Evolutionary conservation across 345 rosid genomes (phyloP).

Genomic region (Triadica sebifera): DNA sequence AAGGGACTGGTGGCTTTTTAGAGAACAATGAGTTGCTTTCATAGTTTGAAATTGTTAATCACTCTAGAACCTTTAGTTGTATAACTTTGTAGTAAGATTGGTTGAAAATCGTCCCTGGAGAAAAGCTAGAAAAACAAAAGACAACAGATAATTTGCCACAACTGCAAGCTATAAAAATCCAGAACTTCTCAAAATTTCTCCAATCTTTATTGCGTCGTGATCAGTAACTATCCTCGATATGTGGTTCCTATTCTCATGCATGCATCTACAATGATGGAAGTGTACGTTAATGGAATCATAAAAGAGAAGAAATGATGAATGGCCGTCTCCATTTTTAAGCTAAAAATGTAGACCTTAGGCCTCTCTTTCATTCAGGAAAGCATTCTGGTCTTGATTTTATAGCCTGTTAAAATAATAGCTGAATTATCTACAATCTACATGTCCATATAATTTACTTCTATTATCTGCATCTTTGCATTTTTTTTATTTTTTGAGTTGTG

Average conservation of each 20-base stretch:
- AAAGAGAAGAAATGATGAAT: background rate
- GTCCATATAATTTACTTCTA: background rate
- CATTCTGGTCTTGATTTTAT: background rate
- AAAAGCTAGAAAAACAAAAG: background rate
- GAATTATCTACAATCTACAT: background rate
- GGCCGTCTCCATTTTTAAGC: conserved; percentile 3
- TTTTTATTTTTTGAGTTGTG: conserved; percentile 3
- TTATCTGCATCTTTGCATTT: background rate
- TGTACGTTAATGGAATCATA: background rate
- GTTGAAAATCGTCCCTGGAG: background rate
- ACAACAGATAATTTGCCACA: background rate
- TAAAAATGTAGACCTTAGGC: background rate
- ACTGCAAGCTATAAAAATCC: background rate
- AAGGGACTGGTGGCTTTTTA: background rate
- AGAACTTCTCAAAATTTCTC: background rate
- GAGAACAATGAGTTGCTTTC: background rate
- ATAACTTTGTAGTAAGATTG: background rate
- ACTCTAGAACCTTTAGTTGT: background rate
- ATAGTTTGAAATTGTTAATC: background rate
- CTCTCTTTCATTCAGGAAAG: background rate
- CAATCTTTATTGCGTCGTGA: background rate
- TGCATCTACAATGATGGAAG: background rate
- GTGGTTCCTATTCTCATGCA: background rate
- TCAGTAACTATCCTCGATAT: background rate
- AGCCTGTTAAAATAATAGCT: background rate